Base-by-base conservation (phyloP, 2,329 filamentous ascomycete genomes). In the Alternaria sp. region DNA sequence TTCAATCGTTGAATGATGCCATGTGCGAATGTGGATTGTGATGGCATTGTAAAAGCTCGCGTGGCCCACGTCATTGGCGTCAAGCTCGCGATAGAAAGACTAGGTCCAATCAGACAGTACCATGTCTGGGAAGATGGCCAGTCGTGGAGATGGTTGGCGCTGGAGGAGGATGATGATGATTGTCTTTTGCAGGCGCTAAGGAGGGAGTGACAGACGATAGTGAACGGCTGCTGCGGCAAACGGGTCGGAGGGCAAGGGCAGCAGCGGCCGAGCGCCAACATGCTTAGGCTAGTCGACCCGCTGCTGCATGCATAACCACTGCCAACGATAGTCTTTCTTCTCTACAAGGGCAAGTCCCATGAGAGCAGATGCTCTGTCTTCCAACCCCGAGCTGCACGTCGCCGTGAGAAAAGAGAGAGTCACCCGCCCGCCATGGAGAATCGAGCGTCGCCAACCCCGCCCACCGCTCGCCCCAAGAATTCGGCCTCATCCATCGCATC, bases 401-500 rank as follows among this genome's bases (percentile, higher is more conserved):
- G 60, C 60, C 45, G 65, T 39, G 31, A 51, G 44, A 54, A 48
- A 29, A 48, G 42, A 44, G 26, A 58, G 40, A 51, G 52, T 49
- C 51, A 44, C 40, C 40, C 54, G 64, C 58, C 63, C 63, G 64
- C 63, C 64, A 76, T 77, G 74, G 68, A 71, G 59, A 65, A 63
- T 58, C 67, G 69, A 65, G 62, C 68, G 34, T 72, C 72, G 56
- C 65, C 72, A 41, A 70, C 74, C 68, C 73, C 74, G 69, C 71
- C 73, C 49, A 65, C 67, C 37, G 58, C 70, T 48, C 68, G 71
- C 57, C 67, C 68, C 54, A 71, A 68, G 66, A 73, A 70, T 48
- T 59, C 56, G 21, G 49, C 71, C 17, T 70, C 71, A n/a, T 66
- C 68, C 68, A 68, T 72, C 61, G 52, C 68, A 9, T 71, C 71